Percentiles rank a stretch among this genome's conserved stretches.
phyloP scores from a whole-genome alignment of 495 filamentous ascomycete species.

The Hamigera avellanea region DNA sequence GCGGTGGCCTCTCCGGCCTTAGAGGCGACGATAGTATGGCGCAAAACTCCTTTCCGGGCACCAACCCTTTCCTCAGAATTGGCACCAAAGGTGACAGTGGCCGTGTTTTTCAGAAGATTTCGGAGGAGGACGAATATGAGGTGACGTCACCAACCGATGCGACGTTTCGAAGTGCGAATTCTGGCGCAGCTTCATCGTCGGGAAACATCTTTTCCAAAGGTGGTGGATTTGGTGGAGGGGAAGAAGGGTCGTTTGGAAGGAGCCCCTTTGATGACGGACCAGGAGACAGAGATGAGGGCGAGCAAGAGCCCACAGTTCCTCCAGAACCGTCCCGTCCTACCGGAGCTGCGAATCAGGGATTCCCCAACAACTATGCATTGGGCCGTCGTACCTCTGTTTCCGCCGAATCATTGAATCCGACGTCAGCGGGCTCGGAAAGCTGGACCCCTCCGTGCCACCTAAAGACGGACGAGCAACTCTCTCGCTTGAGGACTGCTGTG shows the following conservation, averaged over 20 bases:
- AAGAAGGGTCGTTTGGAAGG: conserved; percentile 16
- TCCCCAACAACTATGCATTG: conserved; percentile 90
- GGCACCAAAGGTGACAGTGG: conserved; percentile 19
- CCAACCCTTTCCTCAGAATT: conserved; percentile 42
- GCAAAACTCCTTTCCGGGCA: conserved; percentile 41
- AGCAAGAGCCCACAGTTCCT: conserved; percentile 14
- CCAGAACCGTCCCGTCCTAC: conserved; percentile 23
- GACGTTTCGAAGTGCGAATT: conserved; percentile 34
- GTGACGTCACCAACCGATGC: conserved; percentile 52
- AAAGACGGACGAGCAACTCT: conserved; percentile 71
- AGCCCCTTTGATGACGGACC: conserved; percentile 25
- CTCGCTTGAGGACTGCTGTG: conserved; percentile 70
- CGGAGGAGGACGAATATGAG: conserved; percentile 52
- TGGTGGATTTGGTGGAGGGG: conserved; percentile 14
- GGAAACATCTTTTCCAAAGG: conserved; percentile 20
- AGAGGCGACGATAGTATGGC: conserved; percentile 30
- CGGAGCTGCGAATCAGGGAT: conserved; percentile 44
- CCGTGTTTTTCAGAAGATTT: conserved; percentile 35
- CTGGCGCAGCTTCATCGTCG: conserved; percentile 11
- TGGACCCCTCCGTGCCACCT: conserved; percentile 80
- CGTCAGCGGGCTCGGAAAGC: conserved; percentile 68
- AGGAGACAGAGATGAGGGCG: conserved; percentile 12
- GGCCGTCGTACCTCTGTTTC: conserved; percentile 91
- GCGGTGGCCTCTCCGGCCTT: conserved; percentile 18
- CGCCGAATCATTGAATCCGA: conserved; percentile 88